Conservation (phyloP, 2,329 filamentous ascomycete species). For the Aureobasidium lini region DNA sequence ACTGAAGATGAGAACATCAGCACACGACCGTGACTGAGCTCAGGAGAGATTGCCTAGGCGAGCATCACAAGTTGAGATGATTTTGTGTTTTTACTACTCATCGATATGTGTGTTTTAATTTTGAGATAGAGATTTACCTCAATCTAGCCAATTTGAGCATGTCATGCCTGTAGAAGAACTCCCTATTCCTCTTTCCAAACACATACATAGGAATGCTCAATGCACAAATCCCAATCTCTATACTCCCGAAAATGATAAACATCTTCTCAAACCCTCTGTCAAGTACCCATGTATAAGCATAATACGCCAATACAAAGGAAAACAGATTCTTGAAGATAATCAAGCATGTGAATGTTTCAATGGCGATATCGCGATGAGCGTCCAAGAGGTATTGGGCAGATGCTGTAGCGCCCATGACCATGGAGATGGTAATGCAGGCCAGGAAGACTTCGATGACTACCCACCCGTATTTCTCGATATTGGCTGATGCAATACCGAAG, state of each 20-base stretch:
- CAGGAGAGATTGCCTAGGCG: too few relatives aligned
- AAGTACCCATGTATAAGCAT: slow-evolving; percentile 7
- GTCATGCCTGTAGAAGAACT: slow-evolving; percentile 7
- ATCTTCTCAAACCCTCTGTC: neutral
- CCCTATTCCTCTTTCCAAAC: slow-evolving; percentile 10
- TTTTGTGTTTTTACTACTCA: too few relatives aligned
- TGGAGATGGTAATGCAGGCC: slow-evolving; percentile 73
- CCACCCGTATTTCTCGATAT: slow-evolving; percentile 58
- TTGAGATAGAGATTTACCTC: neutral
- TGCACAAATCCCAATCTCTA: slow-evolving; percentile 1
- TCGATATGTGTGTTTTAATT: too few relatives aligned
- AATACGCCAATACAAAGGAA: slow-evolving; percentile 66
- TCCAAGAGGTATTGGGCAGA: slow-evolving; percentile 85
- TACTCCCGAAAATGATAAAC: slow-evolving; percentile 9
- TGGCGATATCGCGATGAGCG: slow-evolving; percentile 76
- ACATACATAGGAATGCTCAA: slow-evolving; percentile 8
- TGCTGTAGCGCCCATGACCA: slow-evolving; percentile 85
- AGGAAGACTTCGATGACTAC: slow-evolving; percentile 74
- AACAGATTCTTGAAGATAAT: slow-evolving; percentile 95
- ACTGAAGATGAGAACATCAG: too few relatives aligned
- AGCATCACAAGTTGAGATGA: too few relatives aligned
- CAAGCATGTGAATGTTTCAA: slow-evolving; percentile 84
- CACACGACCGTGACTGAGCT: too few relatives aligned
- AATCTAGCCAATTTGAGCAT: neutral
- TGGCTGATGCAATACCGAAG: slow-evolving; percentile 65